Conservation (phyloP, 176 grass and related monocot species). For the Ananas comosus region DNA sequence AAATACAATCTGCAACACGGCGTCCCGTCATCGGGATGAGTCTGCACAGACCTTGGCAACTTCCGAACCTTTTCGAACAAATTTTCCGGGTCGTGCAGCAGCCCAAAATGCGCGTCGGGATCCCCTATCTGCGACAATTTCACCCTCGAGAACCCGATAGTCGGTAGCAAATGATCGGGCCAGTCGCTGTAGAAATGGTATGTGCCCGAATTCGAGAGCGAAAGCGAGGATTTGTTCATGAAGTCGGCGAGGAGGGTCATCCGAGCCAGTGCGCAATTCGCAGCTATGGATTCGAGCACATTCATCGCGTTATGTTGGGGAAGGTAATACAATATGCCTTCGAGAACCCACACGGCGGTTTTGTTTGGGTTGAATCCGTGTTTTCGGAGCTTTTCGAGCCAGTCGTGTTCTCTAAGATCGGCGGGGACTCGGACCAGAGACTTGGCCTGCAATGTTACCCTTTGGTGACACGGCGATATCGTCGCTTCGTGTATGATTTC, state of each 20-base stretch:
- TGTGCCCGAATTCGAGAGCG: conserved; percentile 37
- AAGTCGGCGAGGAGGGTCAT: conserved; percentile 68
- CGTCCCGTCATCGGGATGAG: conserved; percentile 60
- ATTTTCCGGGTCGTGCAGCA: conserved; percentile 82
- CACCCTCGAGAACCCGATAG: conserved; percentile 58
- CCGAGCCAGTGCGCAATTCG: conserved; percentile 20
- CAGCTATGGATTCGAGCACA: conserved; percentile 59
- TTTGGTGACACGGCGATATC: conserved; percentile 30
- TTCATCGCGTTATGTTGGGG: conserved; percentile 57
- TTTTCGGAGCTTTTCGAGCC: conserved; percentile 61
- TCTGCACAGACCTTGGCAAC: conserved; percentile 70
- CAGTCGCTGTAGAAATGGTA: conserved; percentile 93
- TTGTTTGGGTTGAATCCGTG: conserved; percentile 59
- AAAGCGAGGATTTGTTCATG: conserved; percentile 73
- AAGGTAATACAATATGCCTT: conserved; percentile 96
- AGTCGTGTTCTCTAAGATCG: conserved; percentile 53
- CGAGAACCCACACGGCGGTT: conserved; percentile 83
- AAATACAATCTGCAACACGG: conserved; percentile 83
- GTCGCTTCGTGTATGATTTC: conserved; percentile 61
- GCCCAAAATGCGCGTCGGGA: conserved; percentile 70
- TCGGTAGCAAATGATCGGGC: conserved; percentile 67
- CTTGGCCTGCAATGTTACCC: conserved; percentile 38
- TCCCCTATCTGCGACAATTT: conserved; percentile 86
- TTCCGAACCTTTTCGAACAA: conserved; percentile 81
- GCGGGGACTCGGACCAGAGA: conserved; percentile 52